Evolutionary conservation across 768 basidiomycete genomes (phyloP).

Genomic region (Phlebiopsis gigantea): DNA sequence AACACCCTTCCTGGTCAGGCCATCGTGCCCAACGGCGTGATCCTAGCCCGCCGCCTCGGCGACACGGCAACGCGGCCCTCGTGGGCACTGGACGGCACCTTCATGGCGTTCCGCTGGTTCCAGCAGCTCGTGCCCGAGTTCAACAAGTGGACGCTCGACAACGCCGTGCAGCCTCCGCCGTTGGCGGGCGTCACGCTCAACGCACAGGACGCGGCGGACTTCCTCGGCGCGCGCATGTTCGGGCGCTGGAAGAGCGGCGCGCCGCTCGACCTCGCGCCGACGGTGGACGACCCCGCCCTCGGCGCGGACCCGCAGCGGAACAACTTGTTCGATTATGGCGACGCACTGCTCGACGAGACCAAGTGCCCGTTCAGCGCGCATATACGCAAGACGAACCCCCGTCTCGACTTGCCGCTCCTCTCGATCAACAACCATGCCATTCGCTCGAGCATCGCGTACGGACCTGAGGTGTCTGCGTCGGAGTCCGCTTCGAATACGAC

Average conservation of each 20-base stretch:
- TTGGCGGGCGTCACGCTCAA: constrained; percentile 17
- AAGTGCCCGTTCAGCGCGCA: constrained; percentile 29
- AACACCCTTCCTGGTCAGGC: constrained; percentile 18
- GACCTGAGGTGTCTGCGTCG: constrained; percentile 40
- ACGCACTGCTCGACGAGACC: constrained; percentile 17
- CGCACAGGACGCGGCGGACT: constrained; percentile 19
- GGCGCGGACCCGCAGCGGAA: constrained; percentile 23
- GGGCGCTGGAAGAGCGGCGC: constrained; percentile 32
- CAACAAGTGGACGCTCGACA: constrained; percentile 22
- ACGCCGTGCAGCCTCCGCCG: constrained; percentile 16
- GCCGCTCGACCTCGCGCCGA: constrained; percentile 24
- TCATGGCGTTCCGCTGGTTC: constrained; percentile 28
- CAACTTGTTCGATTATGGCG: constrained; percentile 24
- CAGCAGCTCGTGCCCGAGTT: constrained; percentile 32
- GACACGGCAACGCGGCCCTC: constrained; percentile 23
- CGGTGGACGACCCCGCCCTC: constrained; percentile 21
- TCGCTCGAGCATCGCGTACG: constrained; percentile 46
- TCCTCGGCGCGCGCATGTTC: constrained; percentile 29
- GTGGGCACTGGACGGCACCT: constrained; percentile 28
- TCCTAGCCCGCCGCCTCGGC: constrained; percentile 13
- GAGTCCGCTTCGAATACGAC: constrained; percentile 36
- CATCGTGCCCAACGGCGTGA: constrained; percentile 15
- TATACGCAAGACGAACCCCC: constrained; percentile 25
- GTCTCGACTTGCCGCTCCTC: constrained; percentile 19
- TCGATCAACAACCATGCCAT: constrained; percentile 32